phyloP scores from a whole-genome alignment of 805 yeast species.

The Sungouiella blattae region DNA sequence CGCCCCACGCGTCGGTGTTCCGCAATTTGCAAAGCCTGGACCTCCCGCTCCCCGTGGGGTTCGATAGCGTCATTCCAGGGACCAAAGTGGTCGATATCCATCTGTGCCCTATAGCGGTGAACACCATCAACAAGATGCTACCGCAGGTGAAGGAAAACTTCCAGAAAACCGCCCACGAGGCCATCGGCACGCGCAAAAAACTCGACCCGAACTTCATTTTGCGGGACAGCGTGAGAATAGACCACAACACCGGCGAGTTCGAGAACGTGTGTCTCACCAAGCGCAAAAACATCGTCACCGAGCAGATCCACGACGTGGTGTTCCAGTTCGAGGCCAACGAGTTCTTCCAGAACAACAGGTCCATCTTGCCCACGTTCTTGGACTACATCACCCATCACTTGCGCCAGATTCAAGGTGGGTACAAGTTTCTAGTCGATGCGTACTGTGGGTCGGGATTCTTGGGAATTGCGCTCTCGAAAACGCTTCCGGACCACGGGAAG shows the following conservation, averaged over 20 bases:
- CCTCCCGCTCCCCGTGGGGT: conserved; percentile 27
- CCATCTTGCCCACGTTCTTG: conserved; percentile 33
- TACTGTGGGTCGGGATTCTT: conserved; percentile 48
- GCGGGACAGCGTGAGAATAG: conserved; percentile 31
- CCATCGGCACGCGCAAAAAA: conserved; percentile 3
- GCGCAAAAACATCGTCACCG: conserved; percentile 29
- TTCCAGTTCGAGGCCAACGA: conserved; percentile 38
- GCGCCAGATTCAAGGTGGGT: conserved; percentile 9
- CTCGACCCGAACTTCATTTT: conserved; percentile 21
- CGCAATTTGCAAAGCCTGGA: conserved; percentile 5
- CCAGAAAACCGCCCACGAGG: conserved; percentile 4
- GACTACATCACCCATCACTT: conserved; percentile 24
- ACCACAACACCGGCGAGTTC: conserved; percentile 29
- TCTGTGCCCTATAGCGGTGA: conserved; percentile 36
- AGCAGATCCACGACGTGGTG: conserved; percentile 29
- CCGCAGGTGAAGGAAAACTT: conserved; percentile 13
- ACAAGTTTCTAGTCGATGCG: conserved; percentile 35
- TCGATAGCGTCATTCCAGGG: conserved; percentile 23
- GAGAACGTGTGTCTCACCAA: conserved; percentile 23
- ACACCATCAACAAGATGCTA: conserved; percentile 25
- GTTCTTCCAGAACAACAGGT: conserved; percentile 45
- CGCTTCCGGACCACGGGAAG: conserved; percentile 27
- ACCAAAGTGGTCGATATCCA: conserved; percentile 28
- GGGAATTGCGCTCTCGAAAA: conserved; percentile 33
- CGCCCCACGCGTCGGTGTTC: conserved; percentile 33